phyloP scores from a whole-genome alignment of 176 grass and related monocot genomes.

The Aechmea fasciata region DNA sequence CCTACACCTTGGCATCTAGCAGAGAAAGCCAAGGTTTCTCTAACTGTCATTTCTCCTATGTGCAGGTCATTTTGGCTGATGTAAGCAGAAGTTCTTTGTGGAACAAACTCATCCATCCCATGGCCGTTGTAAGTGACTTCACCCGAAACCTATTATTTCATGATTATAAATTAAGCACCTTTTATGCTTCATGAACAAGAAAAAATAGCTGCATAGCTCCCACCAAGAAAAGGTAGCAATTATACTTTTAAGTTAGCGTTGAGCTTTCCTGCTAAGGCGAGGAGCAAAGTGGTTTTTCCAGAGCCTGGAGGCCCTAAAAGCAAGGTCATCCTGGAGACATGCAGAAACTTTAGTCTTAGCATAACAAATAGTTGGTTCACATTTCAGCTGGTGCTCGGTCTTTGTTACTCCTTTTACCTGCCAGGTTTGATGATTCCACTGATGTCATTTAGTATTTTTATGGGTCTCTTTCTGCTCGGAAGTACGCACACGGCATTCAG shows the following conservation, averaged over 20 bases:
- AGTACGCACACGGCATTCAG: slow-evolving; percentile 47
- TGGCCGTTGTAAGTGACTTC: slow-evolving; percentile 84
- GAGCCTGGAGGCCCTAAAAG: slow-evolving; percentile 66
- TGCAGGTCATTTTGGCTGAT: slow-evolving; percentile 91
- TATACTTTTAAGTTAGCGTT: slow-evolving; percentile 47
- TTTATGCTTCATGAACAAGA: background rate
- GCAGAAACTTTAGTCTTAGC: slow-evolving; percentile 4
- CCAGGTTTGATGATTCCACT: slow-evolving; percentile 54
- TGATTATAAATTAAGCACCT: background rate
- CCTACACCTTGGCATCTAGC: slow-evolving; percentile 82
- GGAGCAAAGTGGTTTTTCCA: slow-evolving; percentile 75
- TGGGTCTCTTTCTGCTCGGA: slow-evolving; percentile 41
- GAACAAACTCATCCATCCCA: slow-evolving; percentile 72
- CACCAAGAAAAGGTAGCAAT: background rate
- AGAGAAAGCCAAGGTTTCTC: slow-evolving; percentile 78
- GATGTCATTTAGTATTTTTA: slow-evolving; percentile 54
- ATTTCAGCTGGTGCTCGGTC: background rate
- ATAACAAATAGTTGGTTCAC: background rate
- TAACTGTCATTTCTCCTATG: slow-evolving; percentile 87
- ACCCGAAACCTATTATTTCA: slow-evolving; percentile 34
- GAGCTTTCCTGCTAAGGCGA: slow-evolving; percentile 76
- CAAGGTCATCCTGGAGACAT: slow-evolving; percentile 51
- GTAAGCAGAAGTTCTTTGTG: slow-evolving; percentile 69
- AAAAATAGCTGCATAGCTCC: background rate
- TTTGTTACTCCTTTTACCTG: slow-evolving; percentile 15